Base-by-base conservation (phyloP, 2,329 filamentous ascomycete species). In the Xylaria multiplex region DNA sequence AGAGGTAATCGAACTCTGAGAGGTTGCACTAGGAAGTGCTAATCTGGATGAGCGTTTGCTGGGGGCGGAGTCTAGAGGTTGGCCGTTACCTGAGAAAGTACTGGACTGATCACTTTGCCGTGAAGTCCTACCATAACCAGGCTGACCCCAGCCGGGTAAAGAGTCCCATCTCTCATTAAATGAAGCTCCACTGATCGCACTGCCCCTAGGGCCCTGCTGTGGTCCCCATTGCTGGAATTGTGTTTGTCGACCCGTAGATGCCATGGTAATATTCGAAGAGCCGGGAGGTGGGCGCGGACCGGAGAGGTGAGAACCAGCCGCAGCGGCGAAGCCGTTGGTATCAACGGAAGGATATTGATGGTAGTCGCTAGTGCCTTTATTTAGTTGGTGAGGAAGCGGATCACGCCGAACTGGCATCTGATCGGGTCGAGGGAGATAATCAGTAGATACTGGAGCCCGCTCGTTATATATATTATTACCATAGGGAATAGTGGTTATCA, bases 401-500 rank as follows among this genome's bases (percentile, higher is more conserved):
- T 96, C 91, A 76, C 89, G 88, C 71, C 89, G 86, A 62, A 83
- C 79, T 24, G 87, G 83, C 72, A 84, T 79, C 75, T 91, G 88
- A 68, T 92, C 90, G 64, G 85, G 80, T 75, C 88, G 87, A 56
- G 91, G 89, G 49, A 93, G 82, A 76, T 91, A 92, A 52, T 96
- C 91, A 74, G 92, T 84, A 45, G 90, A 81, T 65, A 93, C 86
- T 5, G 93, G 91, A 27, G 89, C 90, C 75, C 88, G 88, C 55
- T 85, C 86, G 77, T 92, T 91, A 57, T 85, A 77, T 35, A 90
- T 84, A 73, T 83, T 84, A 73, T 83, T 88, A 72, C 97, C 92
- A 82, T 96, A 97, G 37, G 94, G 93, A 70, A 97, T 94, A 32
- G 92, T 91, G 40, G 93, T 93, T 75, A 97, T 93, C 65, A 95